A percentile compares a stretch with the other conserved stretches of the same genome.
phyloP scores from a whole-genome alignment of 176 grass and related monocot species.

The Alopecurus myosuroides region DNA sequence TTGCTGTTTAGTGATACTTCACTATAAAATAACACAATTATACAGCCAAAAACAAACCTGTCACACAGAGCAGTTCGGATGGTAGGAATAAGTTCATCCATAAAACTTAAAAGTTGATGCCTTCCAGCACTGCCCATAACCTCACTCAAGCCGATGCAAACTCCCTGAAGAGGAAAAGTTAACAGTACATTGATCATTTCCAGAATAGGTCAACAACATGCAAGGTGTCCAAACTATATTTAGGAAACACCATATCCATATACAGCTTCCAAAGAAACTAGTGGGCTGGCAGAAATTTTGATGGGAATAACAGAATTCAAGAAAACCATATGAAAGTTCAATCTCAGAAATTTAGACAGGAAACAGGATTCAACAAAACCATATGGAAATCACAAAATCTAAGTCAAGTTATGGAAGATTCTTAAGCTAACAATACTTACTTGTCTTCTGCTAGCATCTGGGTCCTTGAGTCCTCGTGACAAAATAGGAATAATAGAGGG shows the following conservation, averaged over 20 bases:
- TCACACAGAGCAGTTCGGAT: conserved; percentile 98
- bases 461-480: conserved; percentile 79
- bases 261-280: background rate
- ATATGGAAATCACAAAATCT: background rate
- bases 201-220: background rate
- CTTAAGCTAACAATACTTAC: conserved; percentile 50
- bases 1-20: conserved; percentile 9
- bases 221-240: conserved; percentile 7
- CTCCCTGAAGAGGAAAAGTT: conserved; percentile 59
- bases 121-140: conserved; percentile 95
- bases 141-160: conserved; percentile 98
- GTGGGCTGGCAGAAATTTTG: background rate
- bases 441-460: conserved; percentile 84
- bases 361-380: background rate
- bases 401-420: background rate
- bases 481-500: conserved; percentile 95
- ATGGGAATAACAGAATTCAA: background rate
- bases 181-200: background rate
- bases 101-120: conserved; percentile 92
- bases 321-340: background rate
- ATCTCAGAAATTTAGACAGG: background rate
- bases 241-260: conserved; percentile 1
- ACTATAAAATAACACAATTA: conserved; percentile 25
- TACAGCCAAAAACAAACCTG: conserved; percentile 58
- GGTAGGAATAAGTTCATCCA: conserved; percentile 92